A percentile compares a stretch with the other conserved stretches of the same genome.
Conservation (phyloP, 2,329 filamentous ascomycete genomes). For the Neocucurbitaria cava region DNA sequence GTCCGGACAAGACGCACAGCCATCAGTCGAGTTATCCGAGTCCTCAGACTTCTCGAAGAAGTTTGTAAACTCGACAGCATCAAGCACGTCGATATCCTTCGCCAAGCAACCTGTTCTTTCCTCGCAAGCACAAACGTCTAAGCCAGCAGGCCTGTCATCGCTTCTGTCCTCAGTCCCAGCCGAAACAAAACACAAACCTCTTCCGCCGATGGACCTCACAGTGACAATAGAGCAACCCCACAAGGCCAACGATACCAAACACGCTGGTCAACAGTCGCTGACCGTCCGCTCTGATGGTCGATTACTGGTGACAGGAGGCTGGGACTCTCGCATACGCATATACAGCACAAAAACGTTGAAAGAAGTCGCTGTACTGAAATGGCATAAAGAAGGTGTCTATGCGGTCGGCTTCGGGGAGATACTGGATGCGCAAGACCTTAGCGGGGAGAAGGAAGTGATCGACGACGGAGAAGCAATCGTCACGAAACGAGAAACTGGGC, state of each 20-base stretch:
- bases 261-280: constrained; percentile 87
- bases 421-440: constrained; percentile 16
- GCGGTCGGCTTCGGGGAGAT: constrained; percentile 73
- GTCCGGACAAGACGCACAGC: neutral
- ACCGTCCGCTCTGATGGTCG: constrained; percentile 78
- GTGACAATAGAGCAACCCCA: constrained; percentile 54
- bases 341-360: constrained; percentile 82
- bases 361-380: constrained; percentile 90
- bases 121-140: constrained; percentile 1
- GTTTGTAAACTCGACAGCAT: neutral
- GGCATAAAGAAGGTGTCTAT: constrained; percentile 91
- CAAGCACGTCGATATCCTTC: constrained; percentile 17
- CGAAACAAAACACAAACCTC: constrained; percentile 10
- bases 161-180: constrained; percentile 27
- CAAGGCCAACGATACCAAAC: constrained; percentile 76
- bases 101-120: constrained; percentile 20
- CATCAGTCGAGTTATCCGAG: neutral
- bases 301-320: constrained; percentile 89
- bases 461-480: neutral
- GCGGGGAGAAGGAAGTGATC: neutral
- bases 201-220: constrained; percentile 4
- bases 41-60: constrained; percentile 2
- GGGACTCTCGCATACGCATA: constrained; percentile 83
- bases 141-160: constrained; percentile 30
- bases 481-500: constrained; percentile 22